Percentiles rank a stretch among this genome's conserved stretches.
Evolutionary conservation across 805 yeast genomes (phyloP).

Genomic region (Vanderwaltozyma verrucispora): DNA sequence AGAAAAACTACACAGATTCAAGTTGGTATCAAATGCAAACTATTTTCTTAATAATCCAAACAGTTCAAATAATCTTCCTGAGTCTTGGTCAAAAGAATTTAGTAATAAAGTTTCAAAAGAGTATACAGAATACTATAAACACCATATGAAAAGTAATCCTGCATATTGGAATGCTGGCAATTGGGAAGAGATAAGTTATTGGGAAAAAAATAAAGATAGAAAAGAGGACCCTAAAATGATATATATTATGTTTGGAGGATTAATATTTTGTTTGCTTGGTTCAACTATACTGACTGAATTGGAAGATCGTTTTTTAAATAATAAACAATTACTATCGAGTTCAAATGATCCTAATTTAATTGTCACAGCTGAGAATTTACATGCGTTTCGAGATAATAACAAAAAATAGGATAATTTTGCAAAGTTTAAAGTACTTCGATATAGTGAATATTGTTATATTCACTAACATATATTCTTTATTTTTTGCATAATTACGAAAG

Average conservation of each 20-base stretch:
- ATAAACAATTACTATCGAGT: too few species aligned
- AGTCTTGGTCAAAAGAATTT: conserved; percentile 32
- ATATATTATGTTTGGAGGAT: not conserved
- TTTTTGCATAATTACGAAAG: too few species aligned
- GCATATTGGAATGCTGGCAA: conserved; percentile 54
- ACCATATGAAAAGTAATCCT: conserved; percentile 3
- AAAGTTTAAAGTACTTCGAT: too few species aligned
- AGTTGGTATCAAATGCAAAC: conserved; percentile 47
- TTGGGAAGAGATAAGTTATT: conserved; percentile 52
- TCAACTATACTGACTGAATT: too few species aligned
- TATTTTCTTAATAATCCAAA: conserved; percentile 40
- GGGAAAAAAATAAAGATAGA: not conserved
- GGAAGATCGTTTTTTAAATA: too few species aligned
- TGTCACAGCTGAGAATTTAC: too few species aligned
- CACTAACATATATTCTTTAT: too few species aligned
- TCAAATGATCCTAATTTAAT: too few species aligned
- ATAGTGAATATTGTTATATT: too few species aligned
- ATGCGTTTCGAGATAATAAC: too few species aligned
- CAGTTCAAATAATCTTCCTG: conserved; percentile 22
- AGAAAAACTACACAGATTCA: conserved; percentile 38
- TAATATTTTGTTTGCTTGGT: too few species aligned
- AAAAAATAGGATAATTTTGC: too few species aligned
- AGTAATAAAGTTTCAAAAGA: conserved; percentile 14
- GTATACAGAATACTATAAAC: not conserved
- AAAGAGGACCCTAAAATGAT: not conserved